A percentile compares a stretch with the other conserved stretches of the same genome.
These are phyloP conservation scores for Periconia sp. DNA, from an alignment of 2,329 filamentous ascomycete genomes.

Conservation along the genomic window DNA sequence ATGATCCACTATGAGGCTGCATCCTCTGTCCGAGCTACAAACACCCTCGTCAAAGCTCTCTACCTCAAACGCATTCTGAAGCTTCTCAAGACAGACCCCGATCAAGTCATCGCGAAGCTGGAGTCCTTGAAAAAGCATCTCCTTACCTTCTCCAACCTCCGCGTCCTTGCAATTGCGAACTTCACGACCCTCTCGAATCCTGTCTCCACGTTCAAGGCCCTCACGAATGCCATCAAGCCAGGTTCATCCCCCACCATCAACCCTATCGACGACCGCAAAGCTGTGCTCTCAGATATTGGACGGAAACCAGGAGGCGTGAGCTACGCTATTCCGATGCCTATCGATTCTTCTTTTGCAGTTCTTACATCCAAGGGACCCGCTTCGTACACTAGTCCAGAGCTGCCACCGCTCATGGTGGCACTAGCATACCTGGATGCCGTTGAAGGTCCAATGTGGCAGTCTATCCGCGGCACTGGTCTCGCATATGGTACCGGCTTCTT, in stretches of 20 bases:
- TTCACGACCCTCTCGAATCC: constrained; percentile 75
- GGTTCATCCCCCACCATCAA: constrained; percentile 63
- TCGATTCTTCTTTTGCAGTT: constrained; percentile 89
- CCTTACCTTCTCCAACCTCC: constrained; percentile 84
- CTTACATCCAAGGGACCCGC: constrained; percentile 76
- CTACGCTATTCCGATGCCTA: constrained; percentile 86
- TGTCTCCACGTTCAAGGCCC: constrained; percentile 76
- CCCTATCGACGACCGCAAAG: constrained; percentile 72
- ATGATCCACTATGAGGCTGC: constrained; percentile 82
- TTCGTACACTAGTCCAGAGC: constrained; percentile 75
- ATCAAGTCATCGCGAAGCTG: constrained; percentile 77
- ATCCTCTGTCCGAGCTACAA: constrained; percentile 77
- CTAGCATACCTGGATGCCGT: constrained; percentile 90
- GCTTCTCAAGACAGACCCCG: constrained; percentile 76
- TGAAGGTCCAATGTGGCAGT: constrained; percentile 93
- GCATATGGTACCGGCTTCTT: constrained; percentile 87
- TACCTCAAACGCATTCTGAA: constrained; percentile 87
- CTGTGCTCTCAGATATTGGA: constrained; percentile 78
- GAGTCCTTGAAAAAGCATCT: constrained; percentile 76
- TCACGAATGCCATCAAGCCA: constrained; percentile 57
- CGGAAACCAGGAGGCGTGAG: constrained; percentile 75
- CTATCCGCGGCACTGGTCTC: constrained; percentile 88
- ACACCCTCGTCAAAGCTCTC: constrained; percentile 82
- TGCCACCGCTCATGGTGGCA: constrained; percentile 87
- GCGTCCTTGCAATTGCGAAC: constrained; percentile 83